Base-by-base conservation (phyloP, 768 basidiomycete genomes). In the Tulasnella sp. region DNA sequence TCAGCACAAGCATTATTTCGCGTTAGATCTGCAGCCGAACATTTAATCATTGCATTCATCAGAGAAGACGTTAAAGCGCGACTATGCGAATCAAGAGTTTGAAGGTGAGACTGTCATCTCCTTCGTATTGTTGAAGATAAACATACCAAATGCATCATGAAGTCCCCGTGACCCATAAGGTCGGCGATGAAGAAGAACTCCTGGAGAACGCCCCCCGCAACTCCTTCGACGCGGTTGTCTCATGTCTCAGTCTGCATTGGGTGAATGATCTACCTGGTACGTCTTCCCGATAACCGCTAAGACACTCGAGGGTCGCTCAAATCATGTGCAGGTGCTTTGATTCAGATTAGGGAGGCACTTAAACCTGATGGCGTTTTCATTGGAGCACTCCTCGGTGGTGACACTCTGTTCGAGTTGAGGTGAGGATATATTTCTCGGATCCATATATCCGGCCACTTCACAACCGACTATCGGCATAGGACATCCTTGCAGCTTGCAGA, bases 401-500 rank as follows among this genome's bases (percentile, higher is more conserved):
- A 98, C 61, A 93, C 92, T 0, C 74, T 99, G 4, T 99, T 97
- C 67, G 96, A 99, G 72, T 75, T 99, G 1, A 75, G 89, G 87
- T 85, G 64, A 55, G 66, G 63, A 25, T 21, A n/a, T 22, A 3
- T 44, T 19, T 24, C 42, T 41, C 2, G 44, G 24, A 57, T 21
- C 42, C 41, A 25, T 30, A 22, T 31, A 24, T 24, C n/a, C n/a
- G n/a, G 11, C 12, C 38, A 44, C 34, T 15, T 38, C 34, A 15
- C 15, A 15, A 2, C 34, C 11, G 19, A 22, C 2, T 45, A 52
- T 5, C 45, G 21, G 49, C 5, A 4, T 64, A 90, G 94, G 65
- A 93, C 96, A 38, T 79, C 93, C 3, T 76, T 99, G 25, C 96
- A 98, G 66, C 77, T 99, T 0, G 94, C 96, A 7, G 89, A 98